A percentile compares a stretch with the other conserved stretches of the same genome.
Conservation (phyloP, 306 rosid genomes). For the Lathyrus tuberosus region DNA sequence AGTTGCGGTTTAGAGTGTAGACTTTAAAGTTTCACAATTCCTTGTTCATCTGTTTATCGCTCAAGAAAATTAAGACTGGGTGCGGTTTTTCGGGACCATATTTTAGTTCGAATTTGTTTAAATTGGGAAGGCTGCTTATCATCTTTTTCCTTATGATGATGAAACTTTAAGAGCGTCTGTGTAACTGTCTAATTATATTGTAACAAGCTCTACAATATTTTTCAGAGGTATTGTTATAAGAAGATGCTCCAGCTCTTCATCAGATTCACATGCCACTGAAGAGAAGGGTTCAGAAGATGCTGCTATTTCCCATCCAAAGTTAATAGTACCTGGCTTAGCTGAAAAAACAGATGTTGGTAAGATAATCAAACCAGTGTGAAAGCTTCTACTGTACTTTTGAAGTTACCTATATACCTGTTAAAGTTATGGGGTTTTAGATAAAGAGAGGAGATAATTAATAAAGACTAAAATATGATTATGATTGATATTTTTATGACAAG, state of each 20-base stretch:
- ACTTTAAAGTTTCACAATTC: background rate
- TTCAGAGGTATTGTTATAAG: constrained; percentile 62
- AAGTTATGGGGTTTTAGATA: background rate
- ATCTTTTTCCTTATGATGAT: constrained; percentile 21
- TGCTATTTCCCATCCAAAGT: constrained; percentile 54
- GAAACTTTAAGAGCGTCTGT: constrained; percentile 13
- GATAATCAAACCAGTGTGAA: constrained; percentile 38
- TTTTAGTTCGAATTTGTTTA: constrained; percentile 20
- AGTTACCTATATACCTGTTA: constrained; percentile 29
- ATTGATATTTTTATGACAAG: background rate
- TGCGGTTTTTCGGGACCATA: constrained; percentile 9
- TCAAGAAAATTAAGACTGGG: background rate
- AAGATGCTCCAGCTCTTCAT: constrained; percentile 58
- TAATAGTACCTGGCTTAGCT: constrained; percentile 47
- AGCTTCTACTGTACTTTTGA: constrained; percentile 27
- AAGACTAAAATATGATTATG: background rate
- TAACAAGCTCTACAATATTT: constrained; percentile 25
- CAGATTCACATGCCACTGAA: constrained; percentile 69
- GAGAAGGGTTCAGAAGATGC: constrained; percentile 52
- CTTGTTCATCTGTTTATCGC: constrained; percentile 23
- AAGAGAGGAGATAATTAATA: background rate
- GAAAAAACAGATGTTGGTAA: constrained; percentile 61
- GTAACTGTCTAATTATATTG: constrained; percentile 20
- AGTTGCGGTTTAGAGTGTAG: constrained; percentile 11
- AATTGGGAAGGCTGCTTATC: constrained; percentile 36